Evolutionary conservation across 2,329 filamentous ascomycete genomes (phyloP), one percentile per base, ranked within the genome.

Genomic region (Fusarium subglutinans): DNA sequence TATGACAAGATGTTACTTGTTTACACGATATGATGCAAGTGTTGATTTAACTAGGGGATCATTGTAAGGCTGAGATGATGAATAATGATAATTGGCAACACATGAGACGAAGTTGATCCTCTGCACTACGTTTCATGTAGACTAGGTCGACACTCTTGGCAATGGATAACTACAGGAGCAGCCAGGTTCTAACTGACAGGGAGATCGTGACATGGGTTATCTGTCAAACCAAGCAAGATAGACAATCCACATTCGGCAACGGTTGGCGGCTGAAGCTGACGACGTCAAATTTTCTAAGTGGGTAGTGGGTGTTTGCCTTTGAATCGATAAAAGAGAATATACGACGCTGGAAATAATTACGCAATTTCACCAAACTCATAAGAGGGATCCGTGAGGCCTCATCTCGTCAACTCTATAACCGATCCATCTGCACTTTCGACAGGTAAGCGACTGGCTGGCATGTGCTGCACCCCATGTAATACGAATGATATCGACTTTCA

Each of bases 71-170:
- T 55, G 56, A 66, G 51, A 33, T 45, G 20, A 35, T 54, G 44
- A 55, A 63, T 26, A 18, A 48, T 72, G 62, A 64, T 68, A 71
- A 68, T 73, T 33, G 53, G 48, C 40, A 57, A 63, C 47, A 61
- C 38, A 64, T 58, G 71, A 72, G 62, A 74, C 50, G 55, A 73
- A 63, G n/a, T 48, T 44, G 64, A 72, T 45, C 41, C 20, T 63
- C 45, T 68, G 30, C 63, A 64, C 44, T 70, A 68, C 63, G 66
- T 74, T 70, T 74, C 71, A 74, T 47, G 20, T 65, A 43, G 37
- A 38, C 37, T 45, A 60, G 15, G 33, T 48, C 47, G 17, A n/a
- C n/a, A 45, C 14, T 55, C 30, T 50, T 38, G 56, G 30, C 26
- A 44, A 35, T 22, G 41, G 18, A 38, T 28, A 40, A n/a, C n/a